phyloP scores from a whole-genome alignment of 805 yeast species.

The Metschnikowia henanensis region DNA sequence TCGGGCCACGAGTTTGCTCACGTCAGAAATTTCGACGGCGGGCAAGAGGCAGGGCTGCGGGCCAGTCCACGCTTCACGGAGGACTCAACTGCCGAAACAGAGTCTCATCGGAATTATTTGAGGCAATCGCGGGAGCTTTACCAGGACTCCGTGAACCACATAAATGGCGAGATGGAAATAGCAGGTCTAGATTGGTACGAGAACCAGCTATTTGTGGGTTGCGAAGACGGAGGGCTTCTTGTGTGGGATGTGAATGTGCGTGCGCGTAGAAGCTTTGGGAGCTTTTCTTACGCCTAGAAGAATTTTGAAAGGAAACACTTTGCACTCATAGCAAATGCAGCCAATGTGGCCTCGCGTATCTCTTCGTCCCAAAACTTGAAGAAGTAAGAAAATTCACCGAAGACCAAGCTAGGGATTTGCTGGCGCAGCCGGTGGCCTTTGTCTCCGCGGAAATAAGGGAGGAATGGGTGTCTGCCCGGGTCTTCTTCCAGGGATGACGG shows the following conservation, averaged over 20 bases:
- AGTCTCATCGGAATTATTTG: not conserved
- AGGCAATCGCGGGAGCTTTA: conserved; percentile 27
- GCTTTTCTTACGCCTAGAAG: conserved; percentile 42
- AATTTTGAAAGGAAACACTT: too few relatives aligned
- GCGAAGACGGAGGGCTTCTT: conserved; percentile 61
- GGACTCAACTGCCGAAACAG: not conserved
- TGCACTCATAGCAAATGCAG: too few relatives aligned
- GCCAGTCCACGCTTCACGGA: not conserved
- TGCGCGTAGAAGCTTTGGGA: conserved; percentile 61
- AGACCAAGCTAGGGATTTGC: too few relatives aligned
- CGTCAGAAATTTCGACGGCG: not conserved
- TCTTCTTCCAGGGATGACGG: too few relatives aligned
- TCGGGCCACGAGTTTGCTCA: too few relatives aligned
- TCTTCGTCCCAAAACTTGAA: too few relatives aligned
- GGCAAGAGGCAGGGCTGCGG: not conserved
- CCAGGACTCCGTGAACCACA: conserved; percentile 32
- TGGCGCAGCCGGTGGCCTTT: too few relatives aligned
- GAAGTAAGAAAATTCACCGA: too few relatives aligned
- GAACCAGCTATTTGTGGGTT: conserved; percentile 36
- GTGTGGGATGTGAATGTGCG: conserved; percentile 69
- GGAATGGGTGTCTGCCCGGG: too few relatives aligned
- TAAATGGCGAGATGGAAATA: conserved; percentile 45
- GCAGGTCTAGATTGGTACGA: conserved; percentile 40
- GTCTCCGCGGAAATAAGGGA: too few relatives aligned
- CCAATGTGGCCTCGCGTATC: too few relatives aligned